A percentile compares a stretch with the other conserved stretches of the same genome.
Evolutionary conservation across 768 basidiomycete genomes (phyloP).

Genomic region (Gloeophyllum trabeum): DNA sequence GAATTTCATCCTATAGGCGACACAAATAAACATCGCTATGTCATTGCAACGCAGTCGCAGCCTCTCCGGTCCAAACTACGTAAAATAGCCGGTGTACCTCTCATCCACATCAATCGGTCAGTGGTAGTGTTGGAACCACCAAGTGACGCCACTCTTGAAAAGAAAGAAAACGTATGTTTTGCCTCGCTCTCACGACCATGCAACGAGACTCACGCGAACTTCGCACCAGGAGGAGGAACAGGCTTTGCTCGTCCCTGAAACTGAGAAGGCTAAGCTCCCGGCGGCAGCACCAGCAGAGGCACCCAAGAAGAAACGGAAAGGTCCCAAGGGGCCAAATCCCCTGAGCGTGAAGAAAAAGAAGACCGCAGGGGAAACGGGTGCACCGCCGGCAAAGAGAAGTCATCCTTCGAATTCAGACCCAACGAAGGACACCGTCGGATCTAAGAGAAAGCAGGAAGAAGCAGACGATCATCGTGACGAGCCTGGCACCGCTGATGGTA

Average conservation of each 20-base stretch:
- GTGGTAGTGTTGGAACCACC: conserved; percentile 93
- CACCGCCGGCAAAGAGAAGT: conserved; percentile 5
- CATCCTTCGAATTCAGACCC: neutral
- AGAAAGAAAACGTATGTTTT: conserved; percentile 47
- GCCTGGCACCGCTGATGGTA: conserved; percentile 6
- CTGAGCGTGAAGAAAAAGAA: conserved; percentile 88
- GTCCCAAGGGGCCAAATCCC: conserved; percentile 85
- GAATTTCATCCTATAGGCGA: conserved; percentile 34
- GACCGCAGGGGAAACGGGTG: conserved; percentile 6
- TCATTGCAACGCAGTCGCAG: conserved; percentile 76
- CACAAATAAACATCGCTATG: conserved; percentile 87
- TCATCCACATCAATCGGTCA: conserved; percentile 84
- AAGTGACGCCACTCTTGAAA: conserved; percentile 60
- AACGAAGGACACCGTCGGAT: conserved; percentile 9
- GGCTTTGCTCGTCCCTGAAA: conserved; percentile 36
- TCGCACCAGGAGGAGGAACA: conserved; percentile 48
- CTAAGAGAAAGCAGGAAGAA: conserved; percentile 17
- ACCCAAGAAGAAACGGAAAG: conserved; percentile 48
- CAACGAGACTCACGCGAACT: neutral
- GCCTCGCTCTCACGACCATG: neutral
- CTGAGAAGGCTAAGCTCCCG: conserved; percentile 35
- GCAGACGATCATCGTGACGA: conserved; percentile 8
- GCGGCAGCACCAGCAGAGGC: conserved; percentile 22
- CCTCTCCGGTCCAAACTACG: conserved; percentile 62
- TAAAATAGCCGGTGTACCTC: conserved; percentile 71